phyloP scores from a whole-genome alignment of 257 asterid genomes.

The Nicotiana obtusifolia region DNA sequence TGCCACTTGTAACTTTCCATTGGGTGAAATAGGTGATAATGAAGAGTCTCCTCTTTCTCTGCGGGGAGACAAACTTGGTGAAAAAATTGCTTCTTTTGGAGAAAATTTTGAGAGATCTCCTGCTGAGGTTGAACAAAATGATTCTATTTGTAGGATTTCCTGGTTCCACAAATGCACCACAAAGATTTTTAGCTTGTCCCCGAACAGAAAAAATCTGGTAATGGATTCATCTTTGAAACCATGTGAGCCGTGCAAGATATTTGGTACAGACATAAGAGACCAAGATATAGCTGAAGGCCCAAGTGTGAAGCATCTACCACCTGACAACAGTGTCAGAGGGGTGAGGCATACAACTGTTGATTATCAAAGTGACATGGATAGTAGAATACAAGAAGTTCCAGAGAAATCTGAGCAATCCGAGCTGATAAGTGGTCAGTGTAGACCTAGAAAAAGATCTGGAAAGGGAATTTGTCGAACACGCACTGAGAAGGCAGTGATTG shows the following conservation, averaged over 20 bases:
- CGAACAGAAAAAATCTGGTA: conserved; percentile 35
- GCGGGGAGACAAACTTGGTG: conserved; percentile 49
- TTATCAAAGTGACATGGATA: conserved; percentile 14
- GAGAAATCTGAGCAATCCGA: conserved; percentile 50
- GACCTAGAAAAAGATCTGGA: conserved; percentile 33
- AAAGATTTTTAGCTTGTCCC: conserved; percentile 48
- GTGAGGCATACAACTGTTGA: background rate
- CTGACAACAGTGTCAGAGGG: background rate
- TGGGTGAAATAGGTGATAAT: conserved; percentile 33
- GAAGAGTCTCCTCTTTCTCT: conserved; percentile 37
- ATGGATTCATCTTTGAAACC: conserved; percentile 39
- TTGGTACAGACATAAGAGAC: conserved; percentile 6
- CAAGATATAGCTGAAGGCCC: background rate
- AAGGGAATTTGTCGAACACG: conserved; percentile 41
- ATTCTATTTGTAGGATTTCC: conserved; percentile 56
- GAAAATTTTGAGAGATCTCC: conserved; percentile 32
- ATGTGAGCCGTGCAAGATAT: conserved; percentile 21
- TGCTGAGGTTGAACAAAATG: conserved; percentile 31
- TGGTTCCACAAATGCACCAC: conserved; percentile 73
- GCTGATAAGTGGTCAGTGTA: conserved; percentile 27
- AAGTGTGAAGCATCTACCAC: background rate
- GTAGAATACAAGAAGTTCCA: conserved; percentile 26
- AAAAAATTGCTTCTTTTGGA: conserved; percentile 52
- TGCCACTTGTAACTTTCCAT: conserved; percentile 40
- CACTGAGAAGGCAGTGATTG: conserved; percentile 58